These are phyloP conservation scores for Aspergillus ochraceus DNA, from an alignment of 2,329 filamentous ascomycete genomes.

Conservation along the genomic window DNA sequence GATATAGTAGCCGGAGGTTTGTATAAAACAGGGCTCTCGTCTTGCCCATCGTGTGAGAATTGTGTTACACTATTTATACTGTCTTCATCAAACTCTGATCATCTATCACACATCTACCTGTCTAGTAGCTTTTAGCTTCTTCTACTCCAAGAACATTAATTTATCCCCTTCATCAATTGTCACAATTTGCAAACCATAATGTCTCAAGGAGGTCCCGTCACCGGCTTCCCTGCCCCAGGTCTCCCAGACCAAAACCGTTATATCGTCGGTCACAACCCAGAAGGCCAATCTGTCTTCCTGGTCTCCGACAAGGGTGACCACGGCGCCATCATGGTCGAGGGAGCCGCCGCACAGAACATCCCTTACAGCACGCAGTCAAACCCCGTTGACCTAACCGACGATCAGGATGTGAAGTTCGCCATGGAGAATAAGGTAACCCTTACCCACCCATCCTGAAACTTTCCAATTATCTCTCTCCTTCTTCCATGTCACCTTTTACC, in stretches of 20 bases:
- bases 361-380: neutral
- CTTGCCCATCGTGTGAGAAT: too few relatives aligned
- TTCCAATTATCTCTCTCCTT: neutral
- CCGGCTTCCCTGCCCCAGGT: neutral
- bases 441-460: too few relatives aligned
- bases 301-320: neutral
- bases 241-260: neutral
- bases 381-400: neutral
- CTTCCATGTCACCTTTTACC: neutral
- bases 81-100: too few relatives aligned
- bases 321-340: neutral
- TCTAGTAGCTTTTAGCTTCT: neutral
- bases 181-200: too few relatives aligned
- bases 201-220: neutral
- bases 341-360: neutral
- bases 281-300: conserved; percentile 1
- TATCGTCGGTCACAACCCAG: conserved; percentile 1
- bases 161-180: too few relatives aligned
- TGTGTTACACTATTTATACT: too few relatives aligned
- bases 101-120: neutral
- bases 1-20: too few relatives aligned
- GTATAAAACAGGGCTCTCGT: too few relatives aligned
- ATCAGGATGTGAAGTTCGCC: neutral
- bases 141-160: neutral
- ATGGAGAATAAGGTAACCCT: neutral